A percentile compares a stretch with the other conserved stretches of the same genome.
Conservation (phyloP, 345 rosid species). For the Bruguiera sexangula region DNA sequence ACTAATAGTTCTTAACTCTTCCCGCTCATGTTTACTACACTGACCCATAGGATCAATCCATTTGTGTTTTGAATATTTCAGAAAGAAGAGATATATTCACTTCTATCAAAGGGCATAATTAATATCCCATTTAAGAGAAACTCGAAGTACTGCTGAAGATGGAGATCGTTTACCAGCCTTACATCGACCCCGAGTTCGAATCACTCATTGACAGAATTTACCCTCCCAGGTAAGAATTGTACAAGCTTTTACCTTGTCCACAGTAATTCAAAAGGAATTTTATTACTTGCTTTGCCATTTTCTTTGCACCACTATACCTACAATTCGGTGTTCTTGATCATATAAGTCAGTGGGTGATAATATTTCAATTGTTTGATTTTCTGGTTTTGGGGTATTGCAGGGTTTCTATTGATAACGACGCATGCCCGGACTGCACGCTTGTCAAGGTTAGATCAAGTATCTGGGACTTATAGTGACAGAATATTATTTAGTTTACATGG, state of each 20-base stretch:
- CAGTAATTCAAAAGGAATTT: not conserved
- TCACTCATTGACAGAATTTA: slow-evolving; percentile 79
- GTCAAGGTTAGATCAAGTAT: slow-evolving; percentile 53
- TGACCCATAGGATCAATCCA: not conserved
- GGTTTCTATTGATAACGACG: slow-evolving; percentile 81
- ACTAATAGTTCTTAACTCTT: slow-evolving; percentile 15
- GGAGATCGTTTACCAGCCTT: slow-evolving; percentile 68
- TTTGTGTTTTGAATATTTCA: not conserved
- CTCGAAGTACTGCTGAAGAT: slow-evolving; percentile 26
- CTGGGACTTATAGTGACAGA: not conserved
- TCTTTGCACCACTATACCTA: not conserved
- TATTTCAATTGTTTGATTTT: not conserved
- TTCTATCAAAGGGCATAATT: not conserved
- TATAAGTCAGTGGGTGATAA: not conserved
- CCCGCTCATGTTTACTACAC: not conserved
- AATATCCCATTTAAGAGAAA: not conserved
- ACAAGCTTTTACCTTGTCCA: too few species aligned
- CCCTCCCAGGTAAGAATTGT: slow-evolving; percentile 58
- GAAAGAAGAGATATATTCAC: not conserved
- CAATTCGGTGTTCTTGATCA: not conserved
- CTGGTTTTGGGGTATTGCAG: slow-evolving; percentile 38
- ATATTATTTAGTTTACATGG: too few species aligned
- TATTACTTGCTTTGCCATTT: not conserved
- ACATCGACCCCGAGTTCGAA: slow-evolving; percentile 69
- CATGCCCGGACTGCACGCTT: slow-evolving; percentile 71